Percentiles rank a stretch among this genome's conserved stretches.
Conservation (phyloP, 2,329 filamentous ascomycete species). For the Colletotrichum siamense region DNA sequence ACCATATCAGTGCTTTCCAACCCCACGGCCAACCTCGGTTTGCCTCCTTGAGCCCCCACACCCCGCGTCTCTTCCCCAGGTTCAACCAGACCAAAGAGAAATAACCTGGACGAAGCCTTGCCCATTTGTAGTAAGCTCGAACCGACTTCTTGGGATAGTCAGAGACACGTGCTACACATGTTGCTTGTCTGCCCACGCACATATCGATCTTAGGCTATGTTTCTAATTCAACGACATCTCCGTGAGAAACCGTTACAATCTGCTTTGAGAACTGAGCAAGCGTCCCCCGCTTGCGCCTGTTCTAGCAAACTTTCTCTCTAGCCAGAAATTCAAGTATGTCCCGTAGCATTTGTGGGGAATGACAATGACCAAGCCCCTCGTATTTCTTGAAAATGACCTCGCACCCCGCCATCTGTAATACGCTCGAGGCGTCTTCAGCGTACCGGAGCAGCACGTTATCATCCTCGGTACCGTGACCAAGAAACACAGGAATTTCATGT, state of each 20-base stretch:
- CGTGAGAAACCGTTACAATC: not conserved
- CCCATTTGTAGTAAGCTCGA: not conserved
- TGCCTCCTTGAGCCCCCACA: constrained; percentile 3
- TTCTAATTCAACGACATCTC: not conserved
- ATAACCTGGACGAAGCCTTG: not conserved
- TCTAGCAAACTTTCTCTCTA: not conserved
- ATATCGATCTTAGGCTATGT: not conserved
- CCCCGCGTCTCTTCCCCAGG: not conserved
- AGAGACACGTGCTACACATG: not conserved
- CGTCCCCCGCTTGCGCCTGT: not conserved
- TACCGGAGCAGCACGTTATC: constrained; percentile 42
- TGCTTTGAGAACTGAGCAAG: not conserved
- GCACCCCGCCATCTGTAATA: constrained; percentile 39
- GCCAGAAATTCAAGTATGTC: constrained; percentile 40
- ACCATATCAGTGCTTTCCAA: not conserved
- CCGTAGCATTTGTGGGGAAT: constrained; percentile 43
- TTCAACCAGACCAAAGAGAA: not conserved
- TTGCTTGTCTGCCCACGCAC: not conserved
- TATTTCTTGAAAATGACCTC: constrained; percentile 43
- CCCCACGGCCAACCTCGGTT: not conserved
- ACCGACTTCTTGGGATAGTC: not conserved
- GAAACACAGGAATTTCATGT: constrained; percentile 43
- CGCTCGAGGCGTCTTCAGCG: constrained; percentile 36
- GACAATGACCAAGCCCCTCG: constrained; percentile 49
- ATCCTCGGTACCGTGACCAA: constrained; percentile 51